These are phyloP conservation scores for Dicorynia guianensis DNA, from an alignment of 306 rosid species.

Conservation along the genomic window DNA sequence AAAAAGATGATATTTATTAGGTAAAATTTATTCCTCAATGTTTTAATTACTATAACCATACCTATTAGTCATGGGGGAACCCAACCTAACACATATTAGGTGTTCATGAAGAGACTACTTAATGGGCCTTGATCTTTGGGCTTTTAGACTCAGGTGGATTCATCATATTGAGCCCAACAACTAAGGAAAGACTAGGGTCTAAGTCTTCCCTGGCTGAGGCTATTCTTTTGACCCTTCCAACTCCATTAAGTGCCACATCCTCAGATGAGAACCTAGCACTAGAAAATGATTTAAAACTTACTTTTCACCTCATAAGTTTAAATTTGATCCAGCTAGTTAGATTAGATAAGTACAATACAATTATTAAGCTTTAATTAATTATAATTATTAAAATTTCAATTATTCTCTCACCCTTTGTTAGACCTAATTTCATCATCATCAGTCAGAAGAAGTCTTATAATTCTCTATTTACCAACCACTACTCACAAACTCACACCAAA, in stretches of 20 bases:
- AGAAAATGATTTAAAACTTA: background rate
- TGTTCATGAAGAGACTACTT: no score
- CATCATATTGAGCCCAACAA: background rate
- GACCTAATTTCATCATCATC: constrained; percentile 57
- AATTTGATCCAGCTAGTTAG: background rate
- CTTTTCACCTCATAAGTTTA: background rate
- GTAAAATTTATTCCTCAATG: no score
- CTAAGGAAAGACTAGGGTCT: background rate
- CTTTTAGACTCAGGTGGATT: no score
- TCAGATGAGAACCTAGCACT: background rate
- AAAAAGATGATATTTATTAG: no score
- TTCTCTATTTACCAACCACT: constrained; percentile 46
- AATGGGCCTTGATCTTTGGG: no score
- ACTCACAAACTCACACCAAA: constrained; percentile 48
- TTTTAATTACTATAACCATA: no score
- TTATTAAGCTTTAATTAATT: background rate
- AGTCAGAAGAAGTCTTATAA: constrained; percentile 14
- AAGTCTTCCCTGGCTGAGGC: background rate
- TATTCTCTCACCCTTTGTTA: constrained; percentile 40
- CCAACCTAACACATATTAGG: no score
- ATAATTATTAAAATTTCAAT: background rate
- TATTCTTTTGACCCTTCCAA: background rate
- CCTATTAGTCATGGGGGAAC: no score
- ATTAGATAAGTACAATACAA: background rate
- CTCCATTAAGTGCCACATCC: constrained; percentile 5